These are phyloP conservation scores for Cercospora citrullina DNA, from an alignment of 2,329 filamentous ascomycete species.

Conservation along the genomic window DNA sequence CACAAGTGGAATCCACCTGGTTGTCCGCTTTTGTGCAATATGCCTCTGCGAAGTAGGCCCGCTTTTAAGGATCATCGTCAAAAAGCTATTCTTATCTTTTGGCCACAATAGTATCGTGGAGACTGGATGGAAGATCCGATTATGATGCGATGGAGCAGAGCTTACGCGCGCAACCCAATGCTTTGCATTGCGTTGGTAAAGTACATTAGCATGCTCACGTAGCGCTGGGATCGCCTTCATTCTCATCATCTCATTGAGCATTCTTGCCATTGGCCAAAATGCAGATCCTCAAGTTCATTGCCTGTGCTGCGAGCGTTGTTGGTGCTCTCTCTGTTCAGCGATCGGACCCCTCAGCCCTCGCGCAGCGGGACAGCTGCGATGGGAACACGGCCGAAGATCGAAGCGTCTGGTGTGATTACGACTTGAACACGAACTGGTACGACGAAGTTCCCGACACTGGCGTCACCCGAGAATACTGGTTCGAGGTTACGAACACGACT, in stretches of 20 bases:
- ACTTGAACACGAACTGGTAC: slow-evolving; percentile 42
- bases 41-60: neutral
- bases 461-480: neutral
- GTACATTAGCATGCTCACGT: neutral
- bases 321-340: slow-evolving; percentile 6
- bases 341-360: neutral
- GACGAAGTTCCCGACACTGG: slow-evolving; percentile 40
- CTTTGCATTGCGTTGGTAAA: neutral
- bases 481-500: neutral
- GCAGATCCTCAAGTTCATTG: neutral
- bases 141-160: neutral
- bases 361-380: slow-evolving; percentile 21
- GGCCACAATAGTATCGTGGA: neutral
- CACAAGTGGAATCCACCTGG: neutral
- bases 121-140: neutral
- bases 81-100: neutral
- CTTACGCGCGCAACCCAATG: neutral
- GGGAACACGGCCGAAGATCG: slow-evolving; percentile 39
- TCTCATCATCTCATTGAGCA: neutral
- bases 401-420: slow-evolving; percentile 38
- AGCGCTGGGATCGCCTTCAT: neutral
- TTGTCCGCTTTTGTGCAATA: neutral
- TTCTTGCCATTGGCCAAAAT: neutral
- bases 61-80: neutral
- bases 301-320: neutral